A percentile compares a stretch with the other conserved stretches of the same genome.
These are phyloP conservation scores for Oryza meyeriana DNA, from an alignment of 176 grass and related monocot species.

Conservation along the genomic window DNA sequence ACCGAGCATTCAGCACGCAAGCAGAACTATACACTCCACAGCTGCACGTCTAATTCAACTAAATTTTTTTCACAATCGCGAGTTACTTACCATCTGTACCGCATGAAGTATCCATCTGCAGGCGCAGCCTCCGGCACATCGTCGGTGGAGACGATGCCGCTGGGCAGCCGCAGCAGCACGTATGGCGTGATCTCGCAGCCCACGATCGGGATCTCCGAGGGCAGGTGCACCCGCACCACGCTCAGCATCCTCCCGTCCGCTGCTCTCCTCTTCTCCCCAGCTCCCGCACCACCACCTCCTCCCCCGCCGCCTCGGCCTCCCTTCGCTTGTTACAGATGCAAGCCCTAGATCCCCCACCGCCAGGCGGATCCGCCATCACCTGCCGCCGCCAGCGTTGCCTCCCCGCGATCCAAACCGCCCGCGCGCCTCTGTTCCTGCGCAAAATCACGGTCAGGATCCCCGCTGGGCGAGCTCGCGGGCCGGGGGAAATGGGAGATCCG, in stretches of 20 bases:
- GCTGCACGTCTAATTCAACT: background rate
- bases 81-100: conserved; percentile 84
- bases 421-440: conserved; percentile 17
- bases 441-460: conserved; percentile 21
- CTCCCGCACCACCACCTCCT: conserved; percentile 25
- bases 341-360: conserved; percentile 47
- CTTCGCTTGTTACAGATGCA: conserved; percentile 17
- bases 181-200: conserved; percentile 99
- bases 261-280: conserved; percentile 26
- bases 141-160: conserved; percentile 54
- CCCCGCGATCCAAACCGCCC: conserved; percentile 26
- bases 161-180: conserved; percentile 68
- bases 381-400: conserved; percentile 65
- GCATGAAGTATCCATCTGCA: conserved; percentile 70
- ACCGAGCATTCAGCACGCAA: background rate
- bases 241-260: conserved; percentile 78
- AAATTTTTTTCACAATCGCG: background rate
- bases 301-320: conserved; percentile 30
- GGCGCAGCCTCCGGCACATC: conserved; percentile 52
- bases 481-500: conserved; percentile 37
- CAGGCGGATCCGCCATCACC: conserved; percentile 82
- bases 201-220: conserved; percentile 99
- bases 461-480: background rate
- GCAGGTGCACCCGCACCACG: conserved; percentile 84
- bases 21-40: background rate